Percentiles rank a stretch among this genome's conserved stretches.
phyloP scores from a whole-genome alignment of 1,284 basidiomycete genomes.

The Apiotrichum laibachii region DNA sequence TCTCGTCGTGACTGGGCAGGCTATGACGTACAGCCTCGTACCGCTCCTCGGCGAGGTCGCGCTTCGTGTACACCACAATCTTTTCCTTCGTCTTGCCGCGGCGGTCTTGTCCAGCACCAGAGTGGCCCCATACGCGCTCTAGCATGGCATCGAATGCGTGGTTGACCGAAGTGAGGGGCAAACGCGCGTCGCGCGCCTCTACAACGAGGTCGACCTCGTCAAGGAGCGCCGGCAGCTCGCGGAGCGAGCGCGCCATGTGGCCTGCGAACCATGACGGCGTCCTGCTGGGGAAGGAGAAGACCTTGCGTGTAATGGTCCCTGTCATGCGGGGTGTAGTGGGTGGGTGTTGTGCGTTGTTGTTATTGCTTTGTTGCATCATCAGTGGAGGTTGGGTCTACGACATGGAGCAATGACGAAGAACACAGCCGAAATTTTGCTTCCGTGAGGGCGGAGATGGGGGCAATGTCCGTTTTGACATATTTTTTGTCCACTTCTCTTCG shows the following conservation, averaged over 20 bases:
- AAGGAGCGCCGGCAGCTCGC: constrained; percentile 71
- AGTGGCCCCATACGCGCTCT: constrained; percentile 36
- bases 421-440: no score
- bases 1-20: no score
- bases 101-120: constrained; percentile 34
- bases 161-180: constrained; percentile 93
- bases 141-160: constrained; percentile 70
- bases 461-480: no score
- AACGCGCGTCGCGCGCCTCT: constrained; percentile 86
- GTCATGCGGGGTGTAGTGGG: neutral
- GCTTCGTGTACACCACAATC: constrained; percentile 88
- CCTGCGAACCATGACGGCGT: constrained; percentile 96
- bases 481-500: no score
- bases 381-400: no score
- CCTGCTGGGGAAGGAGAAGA: constrained; percentile 52
- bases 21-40: constrained; percentile 68
- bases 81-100: constrained; percentile 59
- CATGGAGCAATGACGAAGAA: no score
- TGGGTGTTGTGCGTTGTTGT: neutral
- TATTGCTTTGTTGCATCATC: neutral
- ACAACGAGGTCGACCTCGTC: constrained; percentile 85
- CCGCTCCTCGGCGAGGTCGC: constrained; percentile 81
- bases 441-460: no score
- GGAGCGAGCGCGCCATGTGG: constrained; percentile 88
- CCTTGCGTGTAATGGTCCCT: constrained; percentile 6